Percentiles rank a stretch among this genome's conserved stretches.
phyloP scores from a whole-genome alignment of 495 filamentous ascomycete genomes.

The Patellaria atrata region DNA sequence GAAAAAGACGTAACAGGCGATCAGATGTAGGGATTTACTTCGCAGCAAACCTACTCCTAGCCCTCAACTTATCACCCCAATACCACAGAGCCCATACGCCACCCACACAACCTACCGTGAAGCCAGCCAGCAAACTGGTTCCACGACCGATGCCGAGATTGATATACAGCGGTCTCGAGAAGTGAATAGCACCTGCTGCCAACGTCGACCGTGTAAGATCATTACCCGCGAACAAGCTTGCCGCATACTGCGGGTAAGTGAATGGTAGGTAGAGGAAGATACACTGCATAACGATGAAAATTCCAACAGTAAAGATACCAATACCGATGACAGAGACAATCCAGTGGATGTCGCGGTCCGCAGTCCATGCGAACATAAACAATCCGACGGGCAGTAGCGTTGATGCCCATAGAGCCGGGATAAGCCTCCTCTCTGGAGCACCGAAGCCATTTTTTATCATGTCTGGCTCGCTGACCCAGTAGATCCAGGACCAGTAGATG shows the following conservation, averaged over 20 bases:
- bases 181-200: conserved; percentile 43
- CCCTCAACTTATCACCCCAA: conserved; percentile 39
- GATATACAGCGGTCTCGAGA: conserved; percentile 40
- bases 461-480: conserved; percentile 36
- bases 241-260: conserved; percentile 47
- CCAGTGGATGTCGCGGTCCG: conserved; percentile 42
- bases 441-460: conserved; percentile 33
- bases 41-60: conserved; percentile 30
- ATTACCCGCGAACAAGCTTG: conserved; percentile 47
- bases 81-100: conserved; percentile 43
- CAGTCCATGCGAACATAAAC: conserved; percentile 52
- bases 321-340: conserved; percentile 47
- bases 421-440: conserved; percentile 36
- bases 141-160: conserved; percentile 45
- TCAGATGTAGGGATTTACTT: conserved; percentile 24
- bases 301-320: conserved; percentile 36
- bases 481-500: conserved; percentile 38
- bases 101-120: conserved; percentile 40
- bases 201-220: conserved; percentile 42
- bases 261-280: conserved; percentile 51
- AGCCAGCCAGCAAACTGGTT: conserved; percentile 39
- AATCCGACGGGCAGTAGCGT: conserved; percentile 43
- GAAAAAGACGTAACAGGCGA: no score
- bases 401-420: conserved; percentile 41
- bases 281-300: conserved; percentile 45